Conservation (phyloP, 169 alveolate genomes). For the Plasmodium coatneyi region DNA sequence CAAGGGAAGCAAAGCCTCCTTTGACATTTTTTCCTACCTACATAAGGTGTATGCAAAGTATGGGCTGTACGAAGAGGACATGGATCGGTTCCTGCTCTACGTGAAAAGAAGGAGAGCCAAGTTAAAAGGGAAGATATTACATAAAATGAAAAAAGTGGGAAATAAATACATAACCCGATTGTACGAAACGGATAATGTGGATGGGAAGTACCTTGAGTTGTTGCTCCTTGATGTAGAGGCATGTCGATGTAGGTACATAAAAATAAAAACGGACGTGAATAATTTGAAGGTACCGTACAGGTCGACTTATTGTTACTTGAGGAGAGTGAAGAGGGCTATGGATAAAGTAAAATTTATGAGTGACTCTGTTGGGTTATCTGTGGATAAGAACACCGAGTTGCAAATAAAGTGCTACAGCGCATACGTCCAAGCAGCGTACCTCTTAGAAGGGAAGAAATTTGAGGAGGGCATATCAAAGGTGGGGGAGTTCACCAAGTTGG, state of each 20-base stretch:
- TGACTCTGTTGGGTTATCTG: not conserved
- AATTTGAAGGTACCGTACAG: slow-evolving; percentile 47
- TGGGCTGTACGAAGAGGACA: slow-evolving; percentile 39
- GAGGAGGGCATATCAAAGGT: slow-evolving; percentile 42
- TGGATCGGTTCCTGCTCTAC: not conserved
- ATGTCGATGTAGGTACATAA: slow-evolving; percentile 51
- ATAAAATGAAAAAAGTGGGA: slow-evolving; percentile 38
- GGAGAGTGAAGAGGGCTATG: slow-evolving; percentile 43
- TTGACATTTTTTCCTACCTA: slow-evolving; percentile 49
- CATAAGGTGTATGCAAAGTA: slow-evolving; percentile 22
- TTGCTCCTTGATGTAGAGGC: slow-evolving; percentile 54
- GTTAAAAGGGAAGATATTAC: slow-evolving; percentile 11
- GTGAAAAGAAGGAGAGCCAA: slow-evolving; percentile 47
- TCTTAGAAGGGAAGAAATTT: slow-evolving; percentile 40
- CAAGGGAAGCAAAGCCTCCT: slow-evolving; percentile 1
- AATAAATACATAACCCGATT: slow-evolving; percentile 20
- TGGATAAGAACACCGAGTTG: slow-evolving; percentile 54
- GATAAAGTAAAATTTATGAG: slow-evolving; percentile 22
- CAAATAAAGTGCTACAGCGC: slow-evolving; percentile 48
- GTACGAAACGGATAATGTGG: slow-evolving; percentile 24
- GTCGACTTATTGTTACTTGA: slow-evolving; percentile 25
- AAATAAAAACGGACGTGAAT: slow-evolving; percentile 60
- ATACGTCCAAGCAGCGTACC: slow-evolving; percentile 23
- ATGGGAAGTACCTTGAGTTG: slow-evolving; percentile 41
- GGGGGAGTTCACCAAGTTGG: slow-evolving; percentile 27